These are phyloP conservation scores for Candida anglica DNA, from an alignment of 805 yeast species.

Conservation along the genomic window DNA sequence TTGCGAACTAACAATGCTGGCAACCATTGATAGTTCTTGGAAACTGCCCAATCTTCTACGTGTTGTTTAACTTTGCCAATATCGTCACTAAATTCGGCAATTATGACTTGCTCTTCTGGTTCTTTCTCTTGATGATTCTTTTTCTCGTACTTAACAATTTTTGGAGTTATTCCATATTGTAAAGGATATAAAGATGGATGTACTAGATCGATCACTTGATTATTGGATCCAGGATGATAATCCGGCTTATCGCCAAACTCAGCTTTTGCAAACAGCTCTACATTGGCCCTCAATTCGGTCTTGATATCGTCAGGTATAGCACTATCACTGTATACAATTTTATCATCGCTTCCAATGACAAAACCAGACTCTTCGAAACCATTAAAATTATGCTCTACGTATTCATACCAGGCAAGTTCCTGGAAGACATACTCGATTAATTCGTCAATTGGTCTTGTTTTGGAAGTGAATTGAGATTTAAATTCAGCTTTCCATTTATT, in stretches of 20 bases:
- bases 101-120: constrained; percentile 5
- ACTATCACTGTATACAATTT: constrained; percentile 14
- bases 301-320: constrained; percentile 10
- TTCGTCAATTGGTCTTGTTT: constrained; percentile 6
- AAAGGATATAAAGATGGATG: constrained; percentile 40
- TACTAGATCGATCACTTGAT: constrained; percentile 34
- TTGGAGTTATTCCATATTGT: constrained; percentile 24
- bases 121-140: background rate
- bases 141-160: too few species aligned
- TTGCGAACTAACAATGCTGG: constrained; percentile 20
- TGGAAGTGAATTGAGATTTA: background rate
- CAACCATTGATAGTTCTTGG: constrained; percentile 34
- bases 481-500: constrained; percentile 24
- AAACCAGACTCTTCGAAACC: constrained; percentile 9
- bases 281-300: constrained; percentile 8
- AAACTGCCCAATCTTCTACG: constrained; percentile 11
- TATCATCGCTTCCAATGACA: constrained; percentile 16
- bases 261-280: constrained; percentile 5
- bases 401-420: constrained; percentile 12
- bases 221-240: constrained; percentile 34
- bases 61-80: constrained; percentile 9
- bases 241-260: constrained; percentile 17
- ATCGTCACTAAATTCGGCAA: constrained; percentile 7
- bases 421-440: constrained; percentile 10
- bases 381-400: constrained; percentile 5